phyloP scores from a whole-genome alignment of 495 filamentous ascomycete species.

The Gamarada debralockiae region DNA sequence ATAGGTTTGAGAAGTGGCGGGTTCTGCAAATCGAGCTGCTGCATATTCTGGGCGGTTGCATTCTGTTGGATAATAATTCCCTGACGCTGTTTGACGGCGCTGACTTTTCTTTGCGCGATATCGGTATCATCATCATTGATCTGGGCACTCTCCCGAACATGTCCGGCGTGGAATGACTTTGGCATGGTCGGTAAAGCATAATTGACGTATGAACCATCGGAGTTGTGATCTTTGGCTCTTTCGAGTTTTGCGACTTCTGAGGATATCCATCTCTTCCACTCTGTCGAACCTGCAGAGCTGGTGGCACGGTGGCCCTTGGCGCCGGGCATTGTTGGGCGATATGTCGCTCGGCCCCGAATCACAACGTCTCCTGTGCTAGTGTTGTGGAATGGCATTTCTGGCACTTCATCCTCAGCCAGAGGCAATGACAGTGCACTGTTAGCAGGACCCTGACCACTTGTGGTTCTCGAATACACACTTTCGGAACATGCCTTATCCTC shows the following conservation, averaged over 20 bases:
- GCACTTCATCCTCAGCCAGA: background rate
- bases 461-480: constrained; percentile 55
- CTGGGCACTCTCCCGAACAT: constrained; percentile 59
- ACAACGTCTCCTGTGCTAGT: constrained; percentile 40
- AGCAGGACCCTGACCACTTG: constrained; percentile 34
- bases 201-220: constrained; percentile 27
- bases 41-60: background rate
- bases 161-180: constrained; percentile 32
- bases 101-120: constrained; percentile 3
- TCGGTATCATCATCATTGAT: constrained; percentile 47
- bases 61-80: constrained; percentile 19
- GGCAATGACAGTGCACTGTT: constrained; percentile 9
- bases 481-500: constrained; percentile 29
- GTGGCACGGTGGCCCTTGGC: constrained; percentile 27
- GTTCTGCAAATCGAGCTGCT: constrained; percentile 7
- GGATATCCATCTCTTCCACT: constrained; percentile 52
- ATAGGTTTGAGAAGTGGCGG: constrained; percentile 15
- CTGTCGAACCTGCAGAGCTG: constrained; percentile 41
- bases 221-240: constrained; percentile 23
- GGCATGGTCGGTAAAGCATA: constrained; percentile 35
- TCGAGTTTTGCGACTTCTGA: constrained; percentile 47
- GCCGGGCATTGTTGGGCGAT: constrained; percentile 24
- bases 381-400: constrained; percentile 22
- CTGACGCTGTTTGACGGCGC: constrained; percentile 15
- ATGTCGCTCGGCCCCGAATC: constrained; percentile 34